A percentile compares a stretch with the other conserved stretches of the same genome.
phyloP scores from a whole-genome alignment of 2,329 filamentous ascomycete genomes.

The Ceratocystis alfenasii region DNA sequence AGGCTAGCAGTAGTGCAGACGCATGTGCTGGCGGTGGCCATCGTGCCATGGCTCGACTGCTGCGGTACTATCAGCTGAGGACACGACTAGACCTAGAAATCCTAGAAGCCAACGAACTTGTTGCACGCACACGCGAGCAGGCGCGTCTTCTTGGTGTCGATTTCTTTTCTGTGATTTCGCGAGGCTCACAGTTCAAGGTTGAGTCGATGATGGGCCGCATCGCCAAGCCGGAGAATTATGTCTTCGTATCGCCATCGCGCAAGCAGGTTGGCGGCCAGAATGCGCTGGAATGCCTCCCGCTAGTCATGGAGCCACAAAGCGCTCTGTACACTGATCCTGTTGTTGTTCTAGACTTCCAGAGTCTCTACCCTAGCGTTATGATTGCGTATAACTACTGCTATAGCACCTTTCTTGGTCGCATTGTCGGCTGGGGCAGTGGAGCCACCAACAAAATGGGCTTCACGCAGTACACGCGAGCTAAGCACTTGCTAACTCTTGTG shows the following conservation, averaged over 20 bases:
- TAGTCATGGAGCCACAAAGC: slow-evolving; percentile 96
- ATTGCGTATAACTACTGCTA: slow-evolving; percentile 99
- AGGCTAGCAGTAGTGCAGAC: background rate
- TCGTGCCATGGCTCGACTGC: slow-evolving; percentile 48
- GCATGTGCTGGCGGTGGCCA: slow-evolving; percentile 8
- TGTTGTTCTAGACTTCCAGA: slow-evolving; percentile 89
- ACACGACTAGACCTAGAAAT: slow-evolving; percentile 81
- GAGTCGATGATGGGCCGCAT: slow-evolving; percentile 98
- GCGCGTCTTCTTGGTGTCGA: slow-evolving; percentile 85
- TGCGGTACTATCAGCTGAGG: slow-evolving; percentile 66
- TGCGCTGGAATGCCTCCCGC: slow-evolving; percentile 79
- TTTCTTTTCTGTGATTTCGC: slow-evolving; percentile 90
- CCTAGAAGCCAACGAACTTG: slow-evolving; percentile 76
- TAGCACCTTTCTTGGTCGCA: slow-evolving; percentile 82
- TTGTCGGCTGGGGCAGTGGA: slow-evolving; percentile 64
- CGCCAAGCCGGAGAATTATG: slow-evolving; percentile 89
- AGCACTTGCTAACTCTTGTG: slow-evolving; percentile 46
- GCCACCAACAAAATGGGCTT: slow-evolving; percentile 65
- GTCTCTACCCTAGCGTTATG: slow-evolving; percentile 93
- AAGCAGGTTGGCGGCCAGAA: slow-evolving; percentile 93
- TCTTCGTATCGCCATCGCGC: slow-evolving; percentile 77
- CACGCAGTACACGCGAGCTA: slow-evolving; percentile 56
- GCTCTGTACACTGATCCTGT: slow-evolving; percentile 85
- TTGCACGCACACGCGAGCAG: slow-evolving; percentile 84
- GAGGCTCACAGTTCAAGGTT: slow-evolving; percentile 96